Conservation (phyloP, 2,329 filamentous ascomycete species). For the Sporothrix pallida region DNA sequence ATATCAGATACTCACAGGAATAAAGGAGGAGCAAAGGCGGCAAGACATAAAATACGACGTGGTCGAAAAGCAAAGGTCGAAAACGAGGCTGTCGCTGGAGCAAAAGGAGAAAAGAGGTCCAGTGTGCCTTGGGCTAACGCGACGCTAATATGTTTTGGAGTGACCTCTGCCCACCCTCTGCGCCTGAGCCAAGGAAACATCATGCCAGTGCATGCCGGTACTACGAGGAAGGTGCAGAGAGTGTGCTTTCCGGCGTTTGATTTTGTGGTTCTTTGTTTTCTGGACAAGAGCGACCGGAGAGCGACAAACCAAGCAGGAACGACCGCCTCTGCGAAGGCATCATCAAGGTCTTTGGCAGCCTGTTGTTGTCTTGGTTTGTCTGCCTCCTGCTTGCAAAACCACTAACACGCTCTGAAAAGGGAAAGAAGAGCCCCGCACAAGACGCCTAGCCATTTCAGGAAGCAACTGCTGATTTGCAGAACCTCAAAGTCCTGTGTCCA, state of each 20-base stretch:
- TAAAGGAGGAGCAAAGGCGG: neutral
- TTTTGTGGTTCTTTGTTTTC: neutral
- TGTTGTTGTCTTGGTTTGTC: neutral
- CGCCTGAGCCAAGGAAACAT: neutral
- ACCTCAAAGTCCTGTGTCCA: neutral
- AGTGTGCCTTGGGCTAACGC: constrained; percentile 31
- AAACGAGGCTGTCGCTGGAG: constrained; percentile 28
- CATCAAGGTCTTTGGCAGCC: neutral
- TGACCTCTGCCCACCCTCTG: neutral
- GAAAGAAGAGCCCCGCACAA: neutral
- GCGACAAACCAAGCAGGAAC: neutral
- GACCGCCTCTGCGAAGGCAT: neutral
- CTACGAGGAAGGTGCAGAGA: neutral
- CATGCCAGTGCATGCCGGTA: neutral
- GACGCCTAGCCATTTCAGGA: constrained; percentile 12
- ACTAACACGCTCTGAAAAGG: constrained; percentile 22
- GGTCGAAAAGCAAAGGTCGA: neutral
- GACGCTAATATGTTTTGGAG: neutral
- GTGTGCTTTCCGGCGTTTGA: neutral
- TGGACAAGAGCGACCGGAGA: constrained; percentile 3
- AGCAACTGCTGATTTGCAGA: constrained; percentile 10
- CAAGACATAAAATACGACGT: constrained; percentile 2
- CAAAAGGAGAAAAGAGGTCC: neutral
- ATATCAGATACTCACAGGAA: neutral
- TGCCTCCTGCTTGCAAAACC: neutral